phyloP scores from a whole-genome alignment of 495 filamentous ascomycete genomes.

The Extremus antarcticus region DNA sequence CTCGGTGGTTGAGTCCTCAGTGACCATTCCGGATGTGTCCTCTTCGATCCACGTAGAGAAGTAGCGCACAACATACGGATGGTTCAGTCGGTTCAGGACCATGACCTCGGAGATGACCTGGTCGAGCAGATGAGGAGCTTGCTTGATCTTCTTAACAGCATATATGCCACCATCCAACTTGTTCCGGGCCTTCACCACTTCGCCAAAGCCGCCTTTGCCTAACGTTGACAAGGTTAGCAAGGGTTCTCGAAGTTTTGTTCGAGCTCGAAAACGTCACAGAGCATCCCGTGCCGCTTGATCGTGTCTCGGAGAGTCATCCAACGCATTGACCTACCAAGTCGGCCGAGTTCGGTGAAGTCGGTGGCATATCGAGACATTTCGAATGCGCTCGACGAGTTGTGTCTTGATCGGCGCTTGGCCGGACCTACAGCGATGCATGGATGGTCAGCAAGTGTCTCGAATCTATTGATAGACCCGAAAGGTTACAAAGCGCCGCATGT shows the following conservation, averaged over 20 bases:
- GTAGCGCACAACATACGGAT: slow-evolving; percentile 92
- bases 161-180: slow-evolving; percentile 88
- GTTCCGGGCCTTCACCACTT: slow-evolving; percentile 93
- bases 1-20: slow-evolving; percentile 29
- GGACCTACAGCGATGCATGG: slow-evolving; percentile 3
- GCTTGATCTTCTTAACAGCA: slow-evolving; percentile 91
- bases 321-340: no score
- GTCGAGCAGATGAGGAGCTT: slow-evolving; percentile 66
- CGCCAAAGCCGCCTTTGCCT: slow-evolving; percentile 89
- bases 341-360: slow-evolving; percentile 83
- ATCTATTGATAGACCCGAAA: slow-evolving; percentile 24
- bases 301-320: no score
- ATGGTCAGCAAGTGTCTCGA: no score
- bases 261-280: no score
- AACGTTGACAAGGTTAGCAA: no score
- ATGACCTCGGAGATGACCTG: slow-evolving; percentile 79
- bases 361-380: slow-evolving; percentile 61
- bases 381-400: slow-evolving; percentile 11
- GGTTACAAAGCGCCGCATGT: no score
- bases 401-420: slow-evolving; percentile 9
- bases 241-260: no score
- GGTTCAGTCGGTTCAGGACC: slow-evolving; percentile 79
- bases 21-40: slow-evolving; percentile 37
- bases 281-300: no score
- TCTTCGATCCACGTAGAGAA: slow-evolving; percentile 92